A percentile compares a stretch with the other conserved stretches of the same genome.
phyloP scores from a whole-genome alignment of 345 rosid genomes.

The Bruguiera sexangula region DNA sequence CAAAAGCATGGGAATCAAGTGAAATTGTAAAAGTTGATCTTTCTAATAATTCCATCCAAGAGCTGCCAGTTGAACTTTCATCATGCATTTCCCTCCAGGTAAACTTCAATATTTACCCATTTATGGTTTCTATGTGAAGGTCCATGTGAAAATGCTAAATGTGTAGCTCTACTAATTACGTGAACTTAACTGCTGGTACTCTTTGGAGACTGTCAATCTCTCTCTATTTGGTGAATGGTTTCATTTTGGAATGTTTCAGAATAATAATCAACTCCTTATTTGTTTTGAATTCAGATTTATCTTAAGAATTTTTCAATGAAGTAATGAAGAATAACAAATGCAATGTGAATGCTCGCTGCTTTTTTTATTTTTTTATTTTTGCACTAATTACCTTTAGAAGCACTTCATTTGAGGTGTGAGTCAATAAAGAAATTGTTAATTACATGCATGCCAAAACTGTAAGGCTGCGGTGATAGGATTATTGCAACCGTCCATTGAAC shows the following conservation, averaged over 20 bases:
- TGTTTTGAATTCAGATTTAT: neutral
- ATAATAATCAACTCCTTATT: neutral
- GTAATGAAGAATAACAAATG: neutral
- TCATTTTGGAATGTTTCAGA: neutral
- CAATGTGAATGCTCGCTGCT: neutral
- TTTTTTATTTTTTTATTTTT: neutral
- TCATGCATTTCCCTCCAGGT: slow-evolving; percentile 71
- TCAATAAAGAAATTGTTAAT: neutral
- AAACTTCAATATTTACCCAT: neutral
- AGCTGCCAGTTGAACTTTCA: slow-evolving; percentile 72
- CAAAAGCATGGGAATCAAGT: slow-evolving; percentile 77
- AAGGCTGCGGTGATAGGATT: neutral
- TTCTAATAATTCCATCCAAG: slow-evolving; percentile 76
- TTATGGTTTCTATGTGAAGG: too few species aligned
- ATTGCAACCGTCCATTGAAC: neutral
- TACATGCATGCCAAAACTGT: too few species aligned
- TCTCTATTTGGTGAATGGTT: neutral
- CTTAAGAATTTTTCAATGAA: neutral
- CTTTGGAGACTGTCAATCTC: neutral
- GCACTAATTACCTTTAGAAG: neutral
- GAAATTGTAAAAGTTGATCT: slow-evolving; percentile 71
- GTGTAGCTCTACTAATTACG: too few species aligned
- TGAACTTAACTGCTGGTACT: neutral
- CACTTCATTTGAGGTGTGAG: neutral
- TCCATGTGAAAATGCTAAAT: too few species aligned